A percentile compares a stretch with the other conserved stretches of the same genome.
These are phyloP conservation scores for Parietichytrium sp. DNA, from an alignment of 108 stramenopile genomes.

Conservation along the genomic window DNA sequence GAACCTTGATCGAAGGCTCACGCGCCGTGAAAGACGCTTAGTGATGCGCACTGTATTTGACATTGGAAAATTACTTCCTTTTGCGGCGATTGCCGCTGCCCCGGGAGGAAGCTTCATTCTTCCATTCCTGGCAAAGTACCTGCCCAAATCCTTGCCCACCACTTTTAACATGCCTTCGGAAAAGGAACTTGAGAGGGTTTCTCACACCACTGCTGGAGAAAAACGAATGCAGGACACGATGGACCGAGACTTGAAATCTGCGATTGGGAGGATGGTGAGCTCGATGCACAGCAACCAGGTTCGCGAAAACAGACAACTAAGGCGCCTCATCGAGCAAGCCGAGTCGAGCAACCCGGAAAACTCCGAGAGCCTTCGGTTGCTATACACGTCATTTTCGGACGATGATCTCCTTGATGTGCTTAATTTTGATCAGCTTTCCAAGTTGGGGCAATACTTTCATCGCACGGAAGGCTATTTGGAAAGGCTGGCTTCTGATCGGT, in stretches of 20 bases:
- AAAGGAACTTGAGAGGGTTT: neutral
- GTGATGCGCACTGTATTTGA: neutral
- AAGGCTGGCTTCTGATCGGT: neutral
- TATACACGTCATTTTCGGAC: neutral
- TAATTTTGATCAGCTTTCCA: neutral
- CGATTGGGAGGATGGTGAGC: neutral
- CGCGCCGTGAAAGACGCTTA: conserved; percentile 16
- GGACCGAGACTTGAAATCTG: neutral
- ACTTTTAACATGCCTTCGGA: conserved; percentile 25
- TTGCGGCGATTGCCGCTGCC: conserved; percentile 20
- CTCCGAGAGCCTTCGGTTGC: neutral
- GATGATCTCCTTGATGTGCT: conserved; percentile 22
- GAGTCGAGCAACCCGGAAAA: neutral
- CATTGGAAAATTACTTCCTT: neutral
- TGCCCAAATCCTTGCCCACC: conserved; percentile 19
- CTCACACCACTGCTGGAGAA: neutral
- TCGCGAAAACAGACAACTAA: neutral
- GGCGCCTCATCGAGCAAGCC: neutral
- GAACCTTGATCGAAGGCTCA: conserved; percentile 18
- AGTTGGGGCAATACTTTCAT: neutral
- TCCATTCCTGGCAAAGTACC: neutral
- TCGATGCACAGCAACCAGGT: conserved; percentile 23
- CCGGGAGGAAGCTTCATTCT: neutral
- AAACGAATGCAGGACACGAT: neutral
- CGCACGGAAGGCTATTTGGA: neutral